Evolutionary conservation across 306 rosid genomes (phyloP).

Genomic region (Glycine latifolia): DNA sequence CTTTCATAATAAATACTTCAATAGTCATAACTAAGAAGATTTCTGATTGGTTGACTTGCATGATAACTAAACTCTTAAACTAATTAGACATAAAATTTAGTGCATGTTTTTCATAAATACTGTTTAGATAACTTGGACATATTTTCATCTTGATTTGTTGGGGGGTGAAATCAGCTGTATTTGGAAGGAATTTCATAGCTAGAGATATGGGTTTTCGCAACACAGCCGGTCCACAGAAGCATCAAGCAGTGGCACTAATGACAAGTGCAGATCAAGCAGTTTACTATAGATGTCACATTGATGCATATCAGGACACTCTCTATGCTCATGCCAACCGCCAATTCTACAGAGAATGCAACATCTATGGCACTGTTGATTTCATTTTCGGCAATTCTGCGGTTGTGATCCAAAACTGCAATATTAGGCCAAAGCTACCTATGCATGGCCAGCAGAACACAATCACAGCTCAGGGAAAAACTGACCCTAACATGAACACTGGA

Average conservation of each 20-base stretch:
- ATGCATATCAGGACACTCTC: conserved; percentile 78
- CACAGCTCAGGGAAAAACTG: conserved; percentile 77
- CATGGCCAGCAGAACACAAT: conserved; percentile 72
- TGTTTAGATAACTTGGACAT: not conserved
- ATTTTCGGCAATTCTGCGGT: conserved; percentile 81
- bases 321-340: conserved; percentile 72
- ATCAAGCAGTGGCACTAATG: conserved; percentile 88
- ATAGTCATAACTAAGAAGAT: too few relatives aligned
- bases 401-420: conserved; percentile 65
- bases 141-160: not conserved
- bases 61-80: too few relatives aligned
- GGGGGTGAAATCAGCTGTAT: conserved; percentile 58
- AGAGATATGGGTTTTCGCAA: conserved; percentile 72
- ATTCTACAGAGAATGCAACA: conserved; percentile 71
- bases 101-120: conserved; percentile 5
- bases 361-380: conserved; percentile 80
- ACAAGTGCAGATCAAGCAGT: conserved; percentile 65
- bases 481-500: conserved; percentile 80
- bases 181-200: conserved; percentile 68
- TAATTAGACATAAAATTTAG: not conserved
- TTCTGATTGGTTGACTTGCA: too few relatives aligned
- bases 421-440: conserved; percentile 66
- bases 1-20: too few relatives aligned
- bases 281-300: conserved; percentile 65
- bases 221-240: conserved; percentile 75